Evolutionary conservation across 352 stramenopile genomes (phyloP), one percentile per base, ranked within the genome.

Genomic region (Globisporangium yorkense): DNA sequence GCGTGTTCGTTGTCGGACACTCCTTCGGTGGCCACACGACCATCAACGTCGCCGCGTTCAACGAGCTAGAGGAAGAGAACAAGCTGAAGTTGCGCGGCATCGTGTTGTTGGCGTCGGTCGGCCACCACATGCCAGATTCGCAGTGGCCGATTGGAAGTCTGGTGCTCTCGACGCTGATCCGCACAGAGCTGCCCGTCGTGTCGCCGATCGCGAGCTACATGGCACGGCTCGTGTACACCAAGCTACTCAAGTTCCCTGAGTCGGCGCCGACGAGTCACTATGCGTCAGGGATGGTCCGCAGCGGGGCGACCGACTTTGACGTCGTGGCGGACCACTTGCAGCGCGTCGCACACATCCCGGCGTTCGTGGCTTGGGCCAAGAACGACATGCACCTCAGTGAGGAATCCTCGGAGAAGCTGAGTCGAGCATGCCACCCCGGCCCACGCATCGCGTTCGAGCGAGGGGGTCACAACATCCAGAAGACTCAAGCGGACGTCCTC

Each of bases 401-500:
- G 21, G 46, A 61, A 5, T 41, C 46, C 5, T 54, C 45, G 13
- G 24, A 54, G 45, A 55, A 61, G 47, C 31, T 61, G 3, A 50
- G 48, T 21, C 16, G 46, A 8, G 16, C 53, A 2, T 75, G 77
- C 7, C 62, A 71, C 47, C 61, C 69, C 13, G 62, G 66, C 1
- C 66, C 58, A 16, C 77, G 76, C 5, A 29, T 88, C 5, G 72
- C 51, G n/a, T 88, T 88, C 53, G 62, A 65, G 9, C 63, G 63
- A 5, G 79, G 76, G 0, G 77, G 79, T 3, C 79, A 88, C 72
- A 92, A 88, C 61, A 71, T 91, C 21, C 81, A 91, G 62, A 89
- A 91, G 67, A 87, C 77, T 18, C 68, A 83, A 40, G 81, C 75
- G 0, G 55, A 35, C 8, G 33, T 61, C 7, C 44, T 56, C 10